Evolutionary conservation across 2,329 filamentous ascomycete species (phyloP).

Genomic region (Arachnomyces sp.): DNA sequence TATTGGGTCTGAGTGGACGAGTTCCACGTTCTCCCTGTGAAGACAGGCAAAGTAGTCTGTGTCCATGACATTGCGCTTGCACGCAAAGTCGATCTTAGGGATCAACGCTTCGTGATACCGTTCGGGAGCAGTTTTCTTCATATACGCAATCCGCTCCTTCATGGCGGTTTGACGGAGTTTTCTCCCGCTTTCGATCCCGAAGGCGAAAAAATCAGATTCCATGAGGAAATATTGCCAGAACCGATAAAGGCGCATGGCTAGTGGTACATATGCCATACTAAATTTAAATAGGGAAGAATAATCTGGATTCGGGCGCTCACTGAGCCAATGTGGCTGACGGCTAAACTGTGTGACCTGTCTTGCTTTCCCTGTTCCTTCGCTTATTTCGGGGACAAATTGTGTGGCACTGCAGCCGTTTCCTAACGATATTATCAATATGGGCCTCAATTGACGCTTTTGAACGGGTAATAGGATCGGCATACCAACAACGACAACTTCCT

Average conservation of each 20-base stretch:
- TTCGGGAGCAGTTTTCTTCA: conserved; percentile 35
- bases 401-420: conserved; percentile 44
- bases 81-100: conserved; percentile 40
- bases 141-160: conserved; percentile 36
- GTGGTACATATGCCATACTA: conserved; percentile 40
- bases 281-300: conserved; percentile 36
- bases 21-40: conserved; percentile 35
- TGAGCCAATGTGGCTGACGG: conserved; percentile 46
- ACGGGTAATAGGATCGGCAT: conserved; percentile 9
- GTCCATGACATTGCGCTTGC: conserved; percentile 43
- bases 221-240: conserved; percentile 36
- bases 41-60: conserved; percentile 40
- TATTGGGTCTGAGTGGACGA: conserved; percentile 35
- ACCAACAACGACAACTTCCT: conserved; percentile 34
- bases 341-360: conserved; percentile 41
- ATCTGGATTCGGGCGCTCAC: conserved; percentile 36
- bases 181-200: conserved; percentile 32
- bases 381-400: conserved; percentile 42
- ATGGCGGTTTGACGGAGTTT: conserved; percentile 28
- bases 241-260: conserved; percentile 39
- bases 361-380: conserved; percentile 26
- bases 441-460: not conserved
- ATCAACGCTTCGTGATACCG: conserved; percentile 40
- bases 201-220: conserved; percentile 39
- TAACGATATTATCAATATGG: conserved; percentile 9